Evolutionary conservation across 169 alveolate genomes (phyloP).

Genomic region (Plasmodium adleri): DNA sequence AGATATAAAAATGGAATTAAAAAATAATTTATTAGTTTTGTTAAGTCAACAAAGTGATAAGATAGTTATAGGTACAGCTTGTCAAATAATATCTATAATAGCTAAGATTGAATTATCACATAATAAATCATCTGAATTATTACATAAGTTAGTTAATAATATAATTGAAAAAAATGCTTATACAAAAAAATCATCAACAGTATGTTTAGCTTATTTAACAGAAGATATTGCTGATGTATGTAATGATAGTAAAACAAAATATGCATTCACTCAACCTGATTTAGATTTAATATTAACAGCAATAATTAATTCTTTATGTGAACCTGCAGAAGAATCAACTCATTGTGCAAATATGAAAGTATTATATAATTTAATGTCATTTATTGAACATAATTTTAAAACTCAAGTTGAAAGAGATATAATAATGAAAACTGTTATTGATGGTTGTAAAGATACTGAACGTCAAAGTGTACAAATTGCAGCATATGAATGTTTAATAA

Average conservation of each 20-base stretch:
- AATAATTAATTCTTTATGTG: conserved; percentile 83
- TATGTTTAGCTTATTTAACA: conserved; percentile 87
- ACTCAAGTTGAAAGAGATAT: conserved; percentile 83
- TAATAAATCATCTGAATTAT: conserved; percentile 90
- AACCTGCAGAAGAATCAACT: conserved; percentile 80
- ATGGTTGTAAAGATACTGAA: conserved; percentile 85
- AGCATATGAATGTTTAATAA: conserved; percentile 90
- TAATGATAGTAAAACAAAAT: conserved; percentile 80
- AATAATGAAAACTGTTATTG: conserved; percentile 84
- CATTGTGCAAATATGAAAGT: conserved; percentile 82
- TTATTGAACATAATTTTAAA: conserved; percentile 82
- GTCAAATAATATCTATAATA: conserved; percentile 89
- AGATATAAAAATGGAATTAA: conserved; percentile 82
- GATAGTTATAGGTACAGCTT: conserved; percentile 86
- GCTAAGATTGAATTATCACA: conserved; percentile 89
- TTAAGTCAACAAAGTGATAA: conserved; percentile 85
- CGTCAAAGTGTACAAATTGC: conserved; percentile 86
- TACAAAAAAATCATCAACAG: conserved; percentile 86
- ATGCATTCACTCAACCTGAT: conserved; percentile 80
- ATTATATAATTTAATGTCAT: conserved; percentile 79
- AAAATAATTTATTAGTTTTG: conserved; percentile 81
- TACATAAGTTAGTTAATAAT: conserved; percentile 83
- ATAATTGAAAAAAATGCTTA: conserved; percentile 86
- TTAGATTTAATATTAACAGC: conserved; percentile 82
- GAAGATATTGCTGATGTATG: conserved; percentile 87